Base-by-base conservation (phyloP, 345 rosid genomes). In the Brassica carinata region DNA sequence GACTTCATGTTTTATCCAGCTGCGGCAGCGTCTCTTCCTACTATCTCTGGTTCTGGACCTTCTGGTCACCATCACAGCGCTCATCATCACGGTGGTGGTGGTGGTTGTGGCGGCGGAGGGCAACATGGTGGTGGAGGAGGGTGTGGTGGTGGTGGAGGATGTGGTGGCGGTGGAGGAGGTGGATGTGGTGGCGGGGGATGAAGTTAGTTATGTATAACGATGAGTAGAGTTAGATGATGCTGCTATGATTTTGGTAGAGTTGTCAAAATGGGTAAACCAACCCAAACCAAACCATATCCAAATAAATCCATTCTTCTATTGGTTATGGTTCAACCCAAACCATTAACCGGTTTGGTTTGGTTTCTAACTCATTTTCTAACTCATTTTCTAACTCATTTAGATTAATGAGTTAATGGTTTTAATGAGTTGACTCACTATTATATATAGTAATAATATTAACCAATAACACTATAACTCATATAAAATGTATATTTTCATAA, bases 1-100 rank as follows among this genome's bases (percentile, higher is more conserved):
- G 7, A 14, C 72, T 53, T 64, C 40, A 34, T 64, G 66, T 15
- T 64, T 64, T 78, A 64, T 78, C 72, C 82, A 55, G 67, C 67
- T 3, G 48, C 58, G 6, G 76, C 77, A 55, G 67, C 72, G 14
- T 78, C 81, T 78, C 81, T 78, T 10, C 72, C 81, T 64, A 64
- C 76, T 64, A 17, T 71, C 19, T 72, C 67, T 61, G 40, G 23
- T 48, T 64, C 81, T 1, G 31, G 23, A 18, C 18, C 57, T 48
- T 64, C 81, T 1, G 31, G 23, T 29, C 18, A 64, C n/a, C 18
- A 64, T 51, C 29, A 38, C 2, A 43, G 66, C 4, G 38, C 53
- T 3, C 45, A 63, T 27, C 30, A 43, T 61, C 33, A 59, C 14
- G 63, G 71, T 8, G 31, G 48, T 0, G 67, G 29, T 11, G 7